phyloP scores from a whole-genome alignment of 2,329 filamentous ascomycete species.

The Cephalotrichum gorgonifer region DNA sequence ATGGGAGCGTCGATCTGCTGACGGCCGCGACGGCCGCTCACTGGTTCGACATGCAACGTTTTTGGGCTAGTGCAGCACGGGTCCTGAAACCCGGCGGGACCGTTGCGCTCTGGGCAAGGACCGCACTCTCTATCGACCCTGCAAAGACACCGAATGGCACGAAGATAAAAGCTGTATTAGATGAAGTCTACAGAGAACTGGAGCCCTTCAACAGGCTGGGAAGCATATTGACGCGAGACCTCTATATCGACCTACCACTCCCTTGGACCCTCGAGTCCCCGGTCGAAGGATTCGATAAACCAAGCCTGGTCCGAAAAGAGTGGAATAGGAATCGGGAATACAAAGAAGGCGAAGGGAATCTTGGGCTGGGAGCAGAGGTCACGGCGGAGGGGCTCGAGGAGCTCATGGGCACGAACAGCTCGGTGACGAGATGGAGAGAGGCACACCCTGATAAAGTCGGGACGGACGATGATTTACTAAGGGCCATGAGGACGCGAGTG shows the following conservation, averaged over 20 bases:
- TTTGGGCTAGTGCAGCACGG: conserved; percentile 35
- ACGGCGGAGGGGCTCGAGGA: conserved; percentile 12
- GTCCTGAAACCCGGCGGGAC: conserved; percentile 42
- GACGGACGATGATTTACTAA: conserved; percentile 24
- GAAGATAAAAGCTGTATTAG: conserved; percentile 29
- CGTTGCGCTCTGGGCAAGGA: conserved; percentile 38
- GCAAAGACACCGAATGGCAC: conserved; percentile 24
- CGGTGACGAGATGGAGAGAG: conserved; percentile 29
- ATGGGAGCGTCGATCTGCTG: conserved; percentile 32
- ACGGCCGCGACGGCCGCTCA: conserved; percentile 39
- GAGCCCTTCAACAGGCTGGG: conserved; percentile 27
- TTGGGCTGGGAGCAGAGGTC: not conserved
- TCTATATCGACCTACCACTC: conserved; percentile 31
- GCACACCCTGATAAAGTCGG: conserved; percentile 25
- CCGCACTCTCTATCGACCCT: conserved; percentile 16
- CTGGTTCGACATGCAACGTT: conserved; percentile 45
- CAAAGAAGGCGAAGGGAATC: not conserved
- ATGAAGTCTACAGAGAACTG: conserved; percentile 25
- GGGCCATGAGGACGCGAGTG: conserved; percentile 12
- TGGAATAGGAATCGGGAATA: conserved; percentile 20
- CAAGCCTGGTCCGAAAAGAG: conserved; percentile 26
- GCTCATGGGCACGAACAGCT: conserved; percentile 23
- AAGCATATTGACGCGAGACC: conserved; percentile 25
- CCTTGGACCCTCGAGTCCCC: conserved; percentile 34
- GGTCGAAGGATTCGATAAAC: conserved; percentile 25